Evolutionary conservation across 257 asterid species (phyloP), one percentile per base, ranked within the genome.

Genomic region (Nicotiana knightiana): DNA sequence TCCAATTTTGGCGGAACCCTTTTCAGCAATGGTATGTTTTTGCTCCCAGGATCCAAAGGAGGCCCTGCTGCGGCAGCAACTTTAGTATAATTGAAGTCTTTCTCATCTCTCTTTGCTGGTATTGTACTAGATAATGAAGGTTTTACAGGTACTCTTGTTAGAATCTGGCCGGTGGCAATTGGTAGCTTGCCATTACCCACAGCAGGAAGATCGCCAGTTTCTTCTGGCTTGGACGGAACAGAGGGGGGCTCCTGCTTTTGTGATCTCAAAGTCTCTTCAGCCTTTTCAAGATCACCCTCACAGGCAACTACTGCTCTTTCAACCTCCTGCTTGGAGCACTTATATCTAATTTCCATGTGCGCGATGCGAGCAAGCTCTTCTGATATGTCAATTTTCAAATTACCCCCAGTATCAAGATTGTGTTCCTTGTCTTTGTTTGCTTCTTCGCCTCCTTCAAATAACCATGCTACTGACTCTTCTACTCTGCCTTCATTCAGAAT

Each of bases 391-490:
- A 96, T 91, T 89, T 96, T 96, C 86, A 93, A 88, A 85, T 87
- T 93, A 75, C 90, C 91, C 71, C 92, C 97, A 82, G 87, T 82
- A 67, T 88, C 94, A 68, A 90, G 80, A 75, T 87, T 89, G 58
- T 82, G 94, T 77, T 89, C 93, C 65, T 28, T 83, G 55, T 81
- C 89, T 86, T 89, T 88, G 79, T 88, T 92, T 59, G 85, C 81
- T 83, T 91, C 96, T 88, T 88, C 92, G 28, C 87, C 88, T 71
- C 84, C 91, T 87, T 91, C 97, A 57, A 93, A 89, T 62, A 93
- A 88, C 97, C 97, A 93, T 37, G 90, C 90, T 59, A 96, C 98
- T 5, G 99, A 94, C 84, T 94, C 97, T 85, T 94, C 99, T 80
- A 94, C 93, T 80, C 91, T 89, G 76, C 99, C 99, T 88, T 96